phyloP scores from a whole-genome alignment of 257 asterid species.

The Handroanthus guayacan region DNA sequence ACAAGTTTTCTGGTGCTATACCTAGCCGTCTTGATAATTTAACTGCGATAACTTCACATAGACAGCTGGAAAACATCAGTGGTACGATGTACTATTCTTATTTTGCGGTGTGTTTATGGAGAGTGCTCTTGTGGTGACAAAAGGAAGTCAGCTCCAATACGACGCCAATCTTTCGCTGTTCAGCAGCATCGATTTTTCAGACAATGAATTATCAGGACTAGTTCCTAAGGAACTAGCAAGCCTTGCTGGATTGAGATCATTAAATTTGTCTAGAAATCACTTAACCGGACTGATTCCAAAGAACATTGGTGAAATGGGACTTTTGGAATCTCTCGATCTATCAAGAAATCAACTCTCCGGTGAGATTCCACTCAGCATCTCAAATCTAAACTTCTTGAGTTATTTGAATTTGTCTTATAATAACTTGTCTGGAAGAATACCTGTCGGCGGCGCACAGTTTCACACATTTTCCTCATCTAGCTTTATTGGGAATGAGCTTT shows the following conservation, averaged over 20 bases:
- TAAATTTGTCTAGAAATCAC: constrained; percentile 32
- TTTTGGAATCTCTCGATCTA: constrained; percentile 23
- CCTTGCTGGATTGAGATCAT: constrained; percentile 27
- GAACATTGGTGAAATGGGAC: not conserved
- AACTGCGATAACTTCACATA: constrained; percentile 30
- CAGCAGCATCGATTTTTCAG: constrained; percentile 39
- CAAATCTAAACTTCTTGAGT: too few species aligned
- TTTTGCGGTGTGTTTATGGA: constrained; percentile 28
- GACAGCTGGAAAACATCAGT: not conserved
- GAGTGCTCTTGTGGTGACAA: constrained; percentile 32
- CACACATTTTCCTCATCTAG: too few species aligned
- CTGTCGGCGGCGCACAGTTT: too few species aligned
- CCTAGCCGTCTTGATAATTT: constrained; percentile 28
- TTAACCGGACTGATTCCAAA: constrained; percentile 28
- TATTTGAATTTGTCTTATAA: too few species aligned
- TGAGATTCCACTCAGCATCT: not conserved
- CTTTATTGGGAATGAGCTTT: too few species aligned
- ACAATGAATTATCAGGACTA: constrained; percentile 30
- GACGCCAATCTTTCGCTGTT: constrained; percentile 20
- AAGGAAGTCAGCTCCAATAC: constrained; percentile 32
- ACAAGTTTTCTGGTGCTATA: constrained; percentile 29
- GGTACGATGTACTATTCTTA: not conserved
- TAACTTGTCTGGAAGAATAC: constrained; percentile 17
- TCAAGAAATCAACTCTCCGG: constrained; percentile 31
- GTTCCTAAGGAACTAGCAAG: constrained; percentile 32